phyloP scores from a whole-genome alignment of 2,329 filamentous ascomycete genomes.

The Endothia cerciana region DNA sequence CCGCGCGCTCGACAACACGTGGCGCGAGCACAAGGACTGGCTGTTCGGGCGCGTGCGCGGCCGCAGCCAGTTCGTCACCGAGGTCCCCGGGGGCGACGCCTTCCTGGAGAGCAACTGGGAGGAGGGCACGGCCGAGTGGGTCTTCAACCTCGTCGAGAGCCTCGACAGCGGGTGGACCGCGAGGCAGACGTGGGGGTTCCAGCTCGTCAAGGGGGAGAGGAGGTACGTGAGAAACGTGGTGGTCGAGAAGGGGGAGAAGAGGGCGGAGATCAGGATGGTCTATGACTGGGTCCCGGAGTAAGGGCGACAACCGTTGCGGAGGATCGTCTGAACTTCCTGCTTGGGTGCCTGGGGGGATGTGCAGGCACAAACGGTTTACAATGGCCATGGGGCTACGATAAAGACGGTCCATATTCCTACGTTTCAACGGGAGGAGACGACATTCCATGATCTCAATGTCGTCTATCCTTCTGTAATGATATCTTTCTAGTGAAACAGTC shows the following conservation, averaged over 20 bases:
- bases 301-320: slow-evolving; percentile 8
- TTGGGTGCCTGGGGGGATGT: not conserved
- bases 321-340: not conserved
- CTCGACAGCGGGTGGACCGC: slow-evolving; percentile 58
- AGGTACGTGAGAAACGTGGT: slow-evolving; percentile 58
- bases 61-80: slow-evolving; percentile 52
- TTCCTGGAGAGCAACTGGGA: slow-evolving; percentile 63
- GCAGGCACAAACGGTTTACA: not conserved
- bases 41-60: slow-evolving; percentile 77
- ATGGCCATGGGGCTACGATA: not conserved
- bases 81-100: slow-evolving; percentile 52
- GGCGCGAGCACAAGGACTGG: slow-evolving; percentile 72
- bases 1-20: slow-evolving; percentile 55
- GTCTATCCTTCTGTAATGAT: not conserved
- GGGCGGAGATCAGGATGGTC: slow-evolving; percentile 55
- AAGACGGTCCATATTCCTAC: not conserved
- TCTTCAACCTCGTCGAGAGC: slow-evolving; percentile 67
- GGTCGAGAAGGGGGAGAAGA: slow-evolving; percentile 54
- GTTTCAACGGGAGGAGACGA: not conserved
- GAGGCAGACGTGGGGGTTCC: slow-evolving; percentile 64
- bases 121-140: slow-evolving; percentile 55
- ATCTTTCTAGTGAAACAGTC: not conserved
- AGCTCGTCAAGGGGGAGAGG: slow-evolving; percentile 55
- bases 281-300: slow-evolving; percentile 53
- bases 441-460: not conserved